Base-by-base conservation (phyloP, 495 filamentous ascomycete genomes). In the Podospora pseudocomata region DNA sequence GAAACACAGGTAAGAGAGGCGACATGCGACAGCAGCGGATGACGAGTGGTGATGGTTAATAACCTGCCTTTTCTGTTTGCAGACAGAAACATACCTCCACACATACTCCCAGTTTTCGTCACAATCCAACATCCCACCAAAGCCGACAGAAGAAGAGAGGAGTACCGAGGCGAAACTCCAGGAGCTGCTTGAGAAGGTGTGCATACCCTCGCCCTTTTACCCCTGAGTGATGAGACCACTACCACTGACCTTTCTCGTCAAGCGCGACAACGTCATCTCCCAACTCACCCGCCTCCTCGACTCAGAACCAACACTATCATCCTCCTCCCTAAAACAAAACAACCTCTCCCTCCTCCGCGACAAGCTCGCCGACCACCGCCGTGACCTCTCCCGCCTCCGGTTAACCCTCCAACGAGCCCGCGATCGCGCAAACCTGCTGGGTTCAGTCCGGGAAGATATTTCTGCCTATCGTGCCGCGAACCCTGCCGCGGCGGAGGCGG, bases 101-200 rank as follows among this genome's bases (percentile, higher is more conserved):
- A 96, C 90, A 59, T 99, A 97, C 79, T 93, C 96, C 9, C 92
- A 97, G 81, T 97, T 91, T 84, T 90, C 93, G n/a, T 89, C 90
- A 0, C 86, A 89, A 70, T 79, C 91, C 9, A 91, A 90, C 74
- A 90, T 96, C 61, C 90, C 94, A 39, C 81, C 86, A 19, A 92
- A 93, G 74, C 91, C 95, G 6, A 90, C 90, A 68, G 90, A 94
- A 70, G 93, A 97, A 73, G 94, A 99, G 78, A 83, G 83, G 68
- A 83, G 87, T 63, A 88, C 90, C 19, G 94, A 99, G 77, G 76
- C 86, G 15, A 91, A 92, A 78, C 82, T 99, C 28, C 87, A 94
- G 76, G 94, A 96, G 65, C 82, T 97, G 59, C 86, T 98, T 58
- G 87, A 94, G 75, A 88, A 87, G 80, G 91, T 89, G 83, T 68